Evolutionary conservation across 1,284 basidiomycete species (phyloP).

Genomic region (Schizophyllum commune): DNA sequence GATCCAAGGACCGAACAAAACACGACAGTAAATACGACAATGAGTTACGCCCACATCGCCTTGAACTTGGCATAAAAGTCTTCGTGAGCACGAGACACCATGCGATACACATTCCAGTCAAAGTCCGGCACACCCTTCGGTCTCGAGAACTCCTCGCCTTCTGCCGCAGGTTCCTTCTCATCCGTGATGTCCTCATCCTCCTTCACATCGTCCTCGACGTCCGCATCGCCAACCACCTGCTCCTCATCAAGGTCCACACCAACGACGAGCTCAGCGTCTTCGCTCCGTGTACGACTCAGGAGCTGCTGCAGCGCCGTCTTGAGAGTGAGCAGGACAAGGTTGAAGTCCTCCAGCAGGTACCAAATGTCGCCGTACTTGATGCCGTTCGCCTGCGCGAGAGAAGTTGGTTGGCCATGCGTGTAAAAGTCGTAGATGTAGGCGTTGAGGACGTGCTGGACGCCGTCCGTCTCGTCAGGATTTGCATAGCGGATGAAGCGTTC

Average conservation of each 20-base stretch:
- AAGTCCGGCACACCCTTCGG: conserved; percentile 29
- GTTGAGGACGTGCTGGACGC: conserved; percentile 36
- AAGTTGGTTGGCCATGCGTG: conserved; percentile 47
- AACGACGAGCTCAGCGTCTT: conserved; percentile 11
- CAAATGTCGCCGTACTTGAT: conserved; percentile 54
- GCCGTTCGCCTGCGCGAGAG: conserved; percentile 44
- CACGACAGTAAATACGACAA: background rate
- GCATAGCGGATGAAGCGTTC: conserved; percentile 24
- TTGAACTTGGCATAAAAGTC: conserved; percentile 50
- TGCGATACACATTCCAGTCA: conserved; percentile 52
- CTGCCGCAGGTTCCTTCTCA: conserved; percentile 15
- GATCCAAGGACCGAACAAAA: background rate
- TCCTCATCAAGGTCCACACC: conserved; percentile 13
- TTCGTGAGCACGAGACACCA: conserved; percentile 33
- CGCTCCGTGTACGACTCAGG: conserved; percentile 19
- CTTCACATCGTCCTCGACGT: conserved; percentile 20
- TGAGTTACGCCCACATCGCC: conserved; percentile 38
- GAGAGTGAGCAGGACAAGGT: conserved; percentile 40
- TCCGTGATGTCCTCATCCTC: conserved; percentile 15
- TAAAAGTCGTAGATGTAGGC: conserved; percentile 64
- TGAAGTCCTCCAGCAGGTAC: conserved; percentile 55
- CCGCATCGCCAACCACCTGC: conserved; percentile 24
- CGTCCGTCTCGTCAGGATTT: conserved; percentile 4
- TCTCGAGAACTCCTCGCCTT: conserved; percentile 14
- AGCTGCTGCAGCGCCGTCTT: conserved; percentile 37